Conservation (phyloP, 106 monocot genomes). For the Dioscorea zingiberensis region DNA sequence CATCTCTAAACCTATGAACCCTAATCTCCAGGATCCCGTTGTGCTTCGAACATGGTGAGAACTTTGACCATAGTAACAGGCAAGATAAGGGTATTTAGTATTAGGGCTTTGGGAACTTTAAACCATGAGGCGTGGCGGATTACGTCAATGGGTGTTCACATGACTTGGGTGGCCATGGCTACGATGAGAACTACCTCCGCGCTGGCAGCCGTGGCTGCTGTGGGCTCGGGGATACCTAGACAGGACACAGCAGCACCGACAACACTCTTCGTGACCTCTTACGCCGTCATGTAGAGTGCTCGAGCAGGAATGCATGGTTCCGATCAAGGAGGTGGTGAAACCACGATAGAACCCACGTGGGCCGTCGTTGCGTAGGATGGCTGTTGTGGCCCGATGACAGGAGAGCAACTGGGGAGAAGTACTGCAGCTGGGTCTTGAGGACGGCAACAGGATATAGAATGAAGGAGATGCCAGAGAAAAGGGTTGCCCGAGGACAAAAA, state of each 20-base stretch:
- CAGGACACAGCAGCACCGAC: conserved; percentile 48
- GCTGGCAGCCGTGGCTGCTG: conserved; percentile 58
- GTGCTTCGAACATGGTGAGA: too few species aligned
- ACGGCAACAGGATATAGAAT: conserved; percentile 77
- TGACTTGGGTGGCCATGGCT: conserved; percentile 74
- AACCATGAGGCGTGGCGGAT: conserved; percentile 89
- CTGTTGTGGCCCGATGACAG: conserved; percentile 18
- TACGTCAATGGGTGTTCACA: conserved; percentile 93
- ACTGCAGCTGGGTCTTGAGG: conserved; percentile 86
- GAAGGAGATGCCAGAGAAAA: conserved; percentile 74
- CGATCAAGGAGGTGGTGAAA: conserved; percentile 79
- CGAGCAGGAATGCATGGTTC: conserved; percentile 89
- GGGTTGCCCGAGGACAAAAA: conserved; percentile 89
- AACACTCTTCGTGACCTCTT: conserved; percentile 67
- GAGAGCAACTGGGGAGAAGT: conserved; percentile 25
- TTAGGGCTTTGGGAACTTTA: conserved; percentile 8
- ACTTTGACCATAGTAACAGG: too few species aligned
- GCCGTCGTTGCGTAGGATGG: conserved; percentile 71
- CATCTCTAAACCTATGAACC: too few species aligned
- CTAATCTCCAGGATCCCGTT: too few species aligned
- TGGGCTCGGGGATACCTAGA: conserved; percentile 65
- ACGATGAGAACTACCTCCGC: conserved; percentile 77
- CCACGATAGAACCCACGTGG: conserved; percentile 76
- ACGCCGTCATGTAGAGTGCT: conserved; percentile 83
- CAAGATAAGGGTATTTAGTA: conserved; percentile 37